Base-by-base conservation (phyloP, 1,284 basidiomycete genomes). In the Calocybe gambosa region DNA sequence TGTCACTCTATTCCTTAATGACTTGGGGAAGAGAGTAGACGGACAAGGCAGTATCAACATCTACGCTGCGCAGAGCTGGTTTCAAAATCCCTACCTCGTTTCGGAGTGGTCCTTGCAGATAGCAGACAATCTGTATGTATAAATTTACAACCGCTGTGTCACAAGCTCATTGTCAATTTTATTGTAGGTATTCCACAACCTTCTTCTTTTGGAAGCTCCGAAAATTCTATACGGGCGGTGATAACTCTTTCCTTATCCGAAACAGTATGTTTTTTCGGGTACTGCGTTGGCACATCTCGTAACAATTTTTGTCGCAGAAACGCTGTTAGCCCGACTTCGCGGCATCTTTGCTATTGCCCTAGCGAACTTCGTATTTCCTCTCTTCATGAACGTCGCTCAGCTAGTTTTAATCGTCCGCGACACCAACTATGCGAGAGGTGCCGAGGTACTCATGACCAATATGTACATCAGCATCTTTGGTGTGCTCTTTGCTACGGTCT, bases 401-500 rank as follows among this genome's bases (percentile, higher is more conserved):
- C 53, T 67, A 23, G 48, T 63, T 9, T 50, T 67, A 10, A 58
- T 59, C 29, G 46, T 54, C 18, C 46, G 50, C 2, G 57, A 61
- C 38, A 51, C 50, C 10, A 25, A 50, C 37, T 56, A 52, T 49
- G 28, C 51, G 5, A 19, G 21, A 15, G 38, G 43, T 26, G 16
- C 37, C 5, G 28, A 37, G 13, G 26, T 38, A n/a, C 36, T 36
- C 5, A 20, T 39, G n/a, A 39, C 56, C 13, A 60, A 62, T 43
- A 58, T 58, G 39, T 66, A 63, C 43, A 49, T 67, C 40, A 58
- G 58, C 28, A 68, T 69, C 41, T 53, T 69, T 20, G 66, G 67
- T 3, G 61, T 67, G 7, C 60, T 68, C 18, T 64, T 69, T 38
- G 67, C 64, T 26, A 69, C 67, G 0, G 56, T 69, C 33, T 68